These are phyloP conservation scores for Musa schizocarpa DNA, from an alignment of 176 grass and related monocot species.

Conservation along the genomic window DNA sequence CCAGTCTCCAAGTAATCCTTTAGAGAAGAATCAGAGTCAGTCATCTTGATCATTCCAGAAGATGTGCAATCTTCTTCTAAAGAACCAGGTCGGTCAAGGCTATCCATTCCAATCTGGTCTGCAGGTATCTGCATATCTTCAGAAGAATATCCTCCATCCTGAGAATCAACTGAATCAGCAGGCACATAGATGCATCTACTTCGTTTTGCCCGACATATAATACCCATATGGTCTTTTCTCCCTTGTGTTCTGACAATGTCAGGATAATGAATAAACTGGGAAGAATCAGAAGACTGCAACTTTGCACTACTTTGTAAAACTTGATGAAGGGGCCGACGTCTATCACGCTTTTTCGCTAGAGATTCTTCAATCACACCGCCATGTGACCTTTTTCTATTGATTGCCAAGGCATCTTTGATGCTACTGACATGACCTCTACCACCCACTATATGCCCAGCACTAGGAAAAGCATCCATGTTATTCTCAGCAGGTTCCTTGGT, in stretches of 20 bases:
- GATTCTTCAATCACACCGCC: conserved; percentile 52
- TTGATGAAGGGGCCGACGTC: conserved; percentile 39
- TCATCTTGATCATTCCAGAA: conserved; percentile 49
- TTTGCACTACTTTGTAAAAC: conserved; percentile 56
- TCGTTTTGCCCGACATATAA: conserved; percentile 36
- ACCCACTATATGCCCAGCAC: conserved; percentile 26
- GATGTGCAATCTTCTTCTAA: conserved; percentile 61
- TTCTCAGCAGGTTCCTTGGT: conserved; percentile 29
- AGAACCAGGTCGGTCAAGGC: conserved; percentile 45
- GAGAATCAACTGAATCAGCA: conserved; percentile 67
- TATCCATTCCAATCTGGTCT: conserved; percentile 53
- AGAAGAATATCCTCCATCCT: conserved; percentile 40
- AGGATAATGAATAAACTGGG: conserved; percentile 35
- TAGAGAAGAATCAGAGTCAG: conserved; percentile 51
- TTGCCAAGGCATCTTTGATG: conserved; percentile 16
- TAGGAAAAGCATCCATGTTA: conserved; percentile 33
- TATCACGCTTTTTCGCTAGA: conserved; percentile 56
- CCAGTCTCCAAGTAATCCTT: conserved; percentile 61
- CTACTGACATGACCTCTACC: conserved; percentile 26
- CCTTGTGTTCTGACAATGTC: conserved; percentile 33
- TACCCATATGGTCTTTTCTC: conserved; percentile 31
- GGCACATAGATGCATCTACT: conserved; percentile 49
- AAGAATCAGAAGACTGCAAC: conserved; percentile 20
- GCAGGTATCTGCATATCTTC: conserved; percentile 30
- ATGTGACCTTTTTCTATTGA: conserved; percentile 45